Percentiles rank a stretch among this genome's conserved stretches.
These are phyloP conservation scores for Metarhizium robertsii DNA, from an alignment of 2,329 filamentous ascomycete genomes.

Conservation along the genomic window DNA sequence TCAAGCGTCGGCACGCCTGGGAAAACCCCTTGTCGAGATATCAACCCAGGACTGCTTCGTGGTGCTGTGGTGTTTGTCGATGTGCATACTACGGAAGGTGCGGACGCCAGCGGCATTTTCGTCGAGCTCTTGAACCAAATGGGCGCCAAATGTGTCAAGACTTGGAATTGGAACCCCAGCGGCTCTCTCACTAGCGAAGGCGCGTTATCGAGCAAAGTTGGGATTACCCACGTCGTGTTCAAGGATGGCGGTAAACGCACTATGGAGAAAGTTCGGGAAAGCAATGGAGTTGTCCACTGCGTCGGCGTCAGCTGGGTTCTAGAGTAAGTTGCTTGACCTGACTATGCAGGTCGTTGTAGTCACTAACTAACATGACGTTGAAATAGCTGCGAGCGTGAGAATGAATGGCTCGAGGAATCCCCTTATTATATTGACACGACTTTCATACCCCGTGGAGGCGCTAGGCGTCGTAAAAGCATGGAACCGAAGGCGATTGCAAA, in stretches of 20 bases:
- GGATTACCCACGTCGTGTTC: slow-evolving; percentile 82
- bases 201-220: slow-evolving; percentile 41
- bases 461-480: slow-evolving; percentile 71
- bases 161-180: slow-evolving; percentile 63
- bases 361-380: slow-evolving; percentile 15
- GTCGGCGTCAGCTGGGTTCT: slow-evolving; percentile 84
- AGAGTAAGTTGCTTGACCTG: slow-evolving; percentile 54
- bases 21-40: slow-evolving; percentile 44
- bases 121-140: slow-evolving; percentile 70
- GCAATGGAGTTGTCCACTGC: slow-evolving; percentile 67
- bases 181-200: slow-evolving; percentile 24
- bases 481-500: slow-evolving; percentile 64
- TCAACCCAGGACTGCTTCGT: slow-evolving; percentile 46
- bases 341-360: not conserved
- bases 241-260: slow-evolving; percentile 79
- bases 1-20: slow-evolving; percentile 46
- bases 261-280: slow-evolving; percentile 68
- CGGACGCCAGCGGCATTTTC: slow-evolving; percentile 73
- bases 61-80: slow-evolving; percentile 77
- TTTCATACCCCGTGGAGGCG: slow-evolving; percentile 58
- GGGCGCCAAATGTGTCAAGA: slow-evolving; percentile 70
- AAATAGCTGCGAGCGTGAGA: slow-evolving; percentile 62
- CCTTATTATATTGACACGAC: slow-evolving; percentile 61
- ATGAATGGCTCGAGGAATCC: slow-evolving; percentile 65
- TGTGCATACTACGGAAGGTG: slow-evolving; percentile 72